Base-by-base conservation (phyloP, 345 rosid species). In the Lumnitzera littorea region DNA sequence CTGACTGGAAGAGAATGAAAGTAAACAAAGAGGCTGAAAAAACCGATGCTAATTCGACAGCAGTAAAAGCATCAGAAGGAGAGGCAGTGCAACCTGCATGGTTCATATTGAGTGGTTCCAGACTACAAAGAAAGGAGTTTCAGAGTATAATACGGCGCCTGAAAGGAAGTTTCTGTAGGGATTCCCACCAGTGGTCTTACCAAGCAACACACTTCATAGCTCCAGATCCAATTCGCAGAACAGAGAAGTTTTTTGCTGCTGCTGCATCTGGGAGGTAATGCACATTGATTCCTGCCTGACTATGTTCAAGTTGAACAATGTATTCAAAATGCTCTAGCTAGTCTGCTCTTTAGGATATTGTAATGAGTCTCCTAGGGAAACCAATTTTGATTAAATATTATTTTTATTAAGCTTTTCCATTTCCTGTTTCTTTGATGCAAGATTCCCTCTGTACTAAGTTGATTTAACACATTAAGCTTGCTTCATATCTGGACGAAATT, bases 131-230 rank as follows among this genome's bases (percentile, higher is more conserved):
- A 62, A 86, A 86, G 64, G 85, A 83, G 70, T 86, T 78, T 70
- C 97, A 80, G 74, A 72, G 80, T 74, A 72, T 84, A 36, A 72
- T 90, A 62, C 83, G 72, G 74, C 62, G 73, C 25, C 64, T 94
- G 76, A 84, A 78, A 68, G 99, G 97, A 46, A 88, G 79, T 76
- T 62, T 68, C 50, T 94, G 95, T 70, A 82, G 82, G 67, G 91
- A 90, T 73, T 94, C 96, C 73, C 97, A 94, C 78, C 91, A 86
- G 15, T 94, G 99, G 96, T 90, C 95, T 49, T 94, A 88, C 74
- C 96, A 88, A 72, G 97, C 96, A 67, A 94, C 99, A 48, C 99
- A 94, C 58, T 88, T 84, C 62, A 79, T 94, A 49, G 77, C 81
- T 56, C 72, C 95, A 47, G 83, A 80, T 56, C 86, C 92, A 48